Evolutionary conservation across 805 yeast species (phyloP), one percentile per base, ranked within the genome.

Genomic region (Candida hungchunana): DNA sequence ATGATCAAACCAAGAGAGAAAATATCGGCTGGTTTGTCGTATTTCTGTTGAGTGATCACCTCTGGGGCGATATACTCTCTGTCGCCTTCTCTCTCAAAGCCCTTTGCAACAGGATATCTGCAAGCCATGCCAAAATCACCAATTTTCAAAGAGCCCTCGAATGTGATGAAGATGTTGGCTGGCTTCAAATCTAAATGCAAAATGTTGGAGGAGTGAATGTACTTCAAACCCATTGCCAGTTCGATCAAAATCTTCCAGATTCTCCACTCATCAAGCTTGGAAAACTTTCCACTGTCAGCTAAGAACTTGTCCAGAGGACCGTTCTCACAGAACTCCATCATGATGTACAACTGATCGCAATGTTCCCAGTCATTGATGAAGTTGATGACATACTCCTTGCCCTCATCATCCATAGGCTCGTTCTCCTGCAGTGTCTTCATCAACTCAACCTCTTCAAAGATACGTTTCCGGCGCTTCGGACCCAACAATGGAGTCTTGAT

Each of bases 61-160:
- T 93, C 98, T 1, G 98, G 98, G 0, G 98, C 97, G 61, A 93
- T 93, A 60, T 93, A 93, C 57, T 90, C 96, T 35, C 97, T 70
- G 60, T 93, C 98, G 18, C 98, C 98, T 62, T 93, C 98, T 47
- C 95, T 75, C 60, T 93, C 98, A 51, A 86, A 80, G 4, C 51
- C 51, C 21, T 55, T 71, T 31, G 75, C 75, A 14, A 79, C 77
- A 0, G 97, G 97, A 35, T 78, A 64, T 46, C 75, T 77, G 3
- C 95, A 75, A 6, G 97, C 95, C 69, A 93, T 77, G 7, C 98
- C 98, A 66, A 93, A 93, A 62, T 93, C 98, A 14, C 96, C 98
- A 53, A 93, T 82, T 64, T 90, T 93, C 50, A 93, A 71, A 20
- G 79, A 75, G 19, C 98, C 98, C 56, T 93, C 97, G 62, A 93